These are phyloP conservation scores for Fusarium sp. DNA, from an alignment of 2,329 filamentous ascomycete species.

Conservation along the genomic window DNA sequence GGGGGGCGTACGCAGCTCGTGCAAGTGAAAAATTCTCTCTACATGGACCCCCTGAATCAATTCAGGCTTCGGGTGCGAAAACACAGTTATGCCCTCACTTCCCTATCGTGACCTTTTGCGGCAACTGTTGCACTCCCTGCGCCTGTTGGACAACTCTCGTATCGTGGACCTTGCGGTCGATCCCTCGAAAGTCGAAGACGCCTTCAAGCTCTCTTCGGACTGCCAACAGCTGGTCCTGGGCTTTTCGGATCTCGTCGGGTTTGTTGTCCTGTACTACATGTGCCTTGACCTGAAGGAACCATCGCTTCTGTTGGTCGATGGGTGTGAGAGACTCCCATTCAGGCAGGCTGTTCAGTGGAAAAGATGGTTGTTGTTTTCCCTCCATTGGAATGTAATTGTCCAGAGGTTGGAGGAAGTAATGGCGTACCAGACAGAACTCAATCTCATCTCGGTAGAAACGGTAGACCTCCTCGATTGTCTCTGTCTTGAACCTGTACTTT, in stretches of 20 bases:
- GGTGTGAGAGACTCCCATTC: constrained; percentile 63
- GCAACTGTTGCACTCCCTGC: constrained; percentile 57
- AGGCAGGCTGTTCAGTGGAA: constrained; percentile 56
- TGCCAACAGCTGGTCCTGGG: constrained; percentile 65
- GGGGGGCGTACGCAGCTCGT: background rate
- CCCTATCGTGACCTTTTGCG: constrained; percentile 56
- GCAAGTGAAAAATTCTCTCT: background rate
- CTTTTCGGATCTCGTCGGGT: constrained; percentile 70
- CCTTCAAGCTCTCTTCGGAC: constrained; percentile 65
- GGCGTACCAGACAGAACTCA: constrained; percentile 67
- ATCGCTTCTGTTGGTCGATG: constrained; percentile 65
- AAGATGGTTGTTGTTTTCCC: constrained; percentile 23
- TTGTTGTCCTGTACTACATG: constrained; percentile 70
- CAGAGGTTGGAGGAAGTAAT: constrained; percentile 59
- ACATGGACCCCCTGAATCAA: background rate
- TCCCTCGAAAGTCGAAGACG: constrained; percentile 66
- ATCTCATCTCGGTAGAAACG: constrained; percentile 68
- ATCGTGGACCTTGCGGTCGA: constrained; percentile 69
- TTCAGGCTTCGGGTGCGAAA: too few relatives aligned
- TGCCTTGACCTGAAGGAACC: constrained; percentile 69
- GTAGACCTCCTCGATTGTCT: constrained; percentile 68
- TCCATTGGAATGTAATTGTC: constrained; percentile 54
- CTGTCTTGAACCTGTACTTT: constrained; percentile 63
- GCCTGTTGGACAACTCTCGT: constrained; percentile 61
- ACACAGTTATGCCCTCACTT: constrained; percentile 42